Conservation (phyloP, 495 filamentous ascomycete genomes). For the Tuber magnatum region DNA sequence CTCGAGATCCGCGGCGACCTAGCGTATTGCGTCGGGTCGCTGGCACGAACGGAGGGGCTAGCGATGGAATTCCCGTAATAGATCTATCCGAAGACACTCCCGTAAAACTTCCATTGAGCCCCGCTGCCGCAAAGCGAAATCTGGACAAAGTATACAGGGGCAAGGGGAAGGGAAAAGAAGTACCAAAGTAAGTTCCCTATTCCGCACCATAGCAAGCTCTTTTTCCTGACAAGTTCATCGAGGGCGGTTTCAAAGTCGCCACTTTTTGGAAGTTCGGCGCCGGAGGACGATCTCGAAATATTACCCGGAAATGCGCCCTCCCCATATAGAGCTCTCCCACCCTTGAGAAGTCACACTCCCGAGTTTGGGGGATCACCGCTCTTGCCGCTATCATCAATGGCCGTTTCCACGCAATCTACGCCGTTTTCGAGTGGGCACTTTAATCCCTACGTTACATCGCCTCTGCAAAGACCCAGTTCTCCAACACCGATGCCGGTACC, state of each 20-base stretch:
- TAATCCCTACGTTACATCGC: background rate
- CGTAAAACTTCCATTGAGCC: background rate
- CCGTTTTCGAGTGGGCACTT: background rate
- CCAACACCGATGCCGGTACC: background rate
- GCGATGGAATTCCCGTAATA: background rate
- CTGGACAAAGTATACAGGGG: background rate
- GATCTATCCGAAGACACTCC: background rate
- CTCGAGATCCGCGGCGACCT: conserved; percentile 9
- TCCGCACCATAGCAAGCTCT: background rate
- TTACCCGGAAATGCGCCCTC: background rate
- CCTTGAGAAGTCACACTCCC: background rate
- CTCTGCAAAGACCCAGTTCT: conserved; percentile 2
- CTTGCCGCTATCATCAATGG: background rate
- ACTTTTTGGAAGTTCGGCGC: background rate
- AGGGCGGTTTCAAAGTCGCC: background rate
- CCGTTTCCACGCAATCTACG: background rate
- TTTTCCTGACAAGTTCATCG: background rate
- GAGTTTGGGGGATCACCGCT: background rate
- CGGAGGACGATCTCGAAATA: background rate
- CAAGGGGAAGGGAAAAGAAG: background rate
- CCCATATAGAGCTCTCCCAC: background rate
- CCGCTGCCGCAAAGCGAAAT: background rate
- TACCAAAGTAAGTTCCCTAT: background rate
- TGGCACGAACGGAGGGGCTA: background rate
- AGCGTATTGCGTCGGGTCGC: background rate